These are phyloP conservation scores for Chamaenerion angustifolium DNA, from an alignment of 345 rosid species.

Conservation along the genomic window DNA sequence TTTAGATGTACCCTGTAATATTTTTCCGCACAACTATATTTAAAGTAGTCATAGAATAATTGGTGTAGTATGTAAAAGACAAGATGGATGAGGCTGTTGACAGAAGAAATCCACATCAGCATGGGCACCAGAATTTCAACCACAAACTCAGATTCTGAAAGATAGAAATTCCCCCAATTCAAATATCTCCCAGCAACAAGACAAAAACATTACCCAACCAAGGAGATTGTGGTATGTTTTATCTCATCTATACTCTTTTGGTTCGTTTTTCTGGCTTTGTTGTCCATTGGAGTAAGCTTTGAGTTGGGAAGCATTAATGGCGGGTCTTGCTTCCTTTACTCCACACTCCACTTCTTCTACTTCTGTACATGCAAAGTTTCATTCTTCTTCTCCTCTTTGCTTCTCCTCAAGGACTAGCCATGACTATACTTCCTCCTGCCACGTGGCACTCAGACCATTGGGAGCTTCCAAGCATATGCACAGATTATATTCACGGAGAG, in stretches of 20 bases:
- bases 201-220: constrained; percentile 3
- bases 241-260: no score
- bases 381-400: constrained; percentile 17
- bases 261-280: neutral
- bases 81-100: constrained; percentile 6
- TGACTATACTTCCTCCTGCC: constrained; percentile 7
- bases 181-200: neutral
- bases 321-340: constrained; percentile 38
- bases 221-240: no score
- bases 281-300: neutral
- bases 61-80: neutral
- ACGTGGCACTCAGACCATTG: constrained; percentile 6
- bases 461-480: constrained; percentile 10
- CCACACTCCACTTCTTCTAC: constrained; percentile 21
- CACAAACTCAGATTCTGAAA: constrained; percentile 44
- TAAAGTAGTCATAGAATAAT: neutral
- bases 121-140: constrained; percentile 11
- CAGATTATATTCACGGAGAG: constrained; percentile 9
- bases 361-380: constrained; percentile 18
- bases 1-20: no score
- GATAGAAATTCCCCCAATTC: constrained; percentile 14
- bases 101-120: constrained; percentile 6
- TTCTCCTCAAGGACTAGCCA: constrained; percentile 22
- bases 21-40: no score
- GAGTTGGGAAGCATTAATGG: constrained; percentile 20